Evolutionary conservation across 495 filamentous ascomycete species (phyloP).

Genomic region (Tuber melanosporum): DNA sequence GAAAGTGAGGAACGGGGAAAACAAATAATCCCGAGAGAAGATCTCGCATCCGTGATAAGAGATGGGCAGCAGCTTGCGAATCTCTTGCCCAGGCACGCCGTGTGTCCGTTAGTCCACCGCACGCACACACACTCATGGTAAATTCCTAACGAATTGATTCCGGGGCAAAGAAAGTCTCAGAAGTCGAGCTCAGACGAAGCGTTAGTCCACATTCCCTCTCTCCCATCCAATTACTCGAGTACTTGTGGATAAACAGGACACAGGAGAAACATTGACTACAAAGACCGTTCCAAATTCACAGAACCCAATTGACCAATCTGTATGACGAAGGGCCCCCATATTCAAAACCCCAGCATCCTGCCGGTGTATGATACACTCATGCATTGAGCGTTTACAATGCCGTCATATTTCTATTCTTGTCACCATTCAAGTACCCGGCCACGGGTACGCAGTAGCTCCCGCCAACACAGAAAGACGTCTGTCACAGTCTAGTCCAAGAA

Average conservation of each 20-base stretch:
- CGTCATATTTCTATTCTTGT: constrained; percentile 2
- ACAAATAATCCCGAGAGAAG: background rate
- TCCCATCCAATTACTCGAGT: background rate
- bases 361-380: background rate
- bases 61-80: background rate
- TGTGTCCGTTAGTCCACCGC: background rate
- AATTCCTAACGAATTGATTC: background rate
- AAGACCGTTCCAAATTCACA: background rate
- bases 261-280: background rate
- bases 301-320: background rate
- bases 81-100: background rate
- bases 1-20: background rate
- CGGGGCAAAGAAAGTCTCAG: no score
- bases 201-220: no score
- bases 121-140: background rate
- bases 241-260: background rate
- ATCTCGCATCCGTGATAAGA: background rate
- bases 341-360: background rate
- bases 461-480: background rate
- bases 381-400: background rate
- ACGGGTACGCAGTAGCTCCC: background rate
- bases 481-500: background rate
- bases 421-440: background rate
- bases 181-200: no score
- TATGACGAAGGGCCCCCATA: background rate